Evolutionary conservation across 2,329 filamentous ascomycete genomes (phyloP).

Genomic region (Fusarium sp.): DNA sequence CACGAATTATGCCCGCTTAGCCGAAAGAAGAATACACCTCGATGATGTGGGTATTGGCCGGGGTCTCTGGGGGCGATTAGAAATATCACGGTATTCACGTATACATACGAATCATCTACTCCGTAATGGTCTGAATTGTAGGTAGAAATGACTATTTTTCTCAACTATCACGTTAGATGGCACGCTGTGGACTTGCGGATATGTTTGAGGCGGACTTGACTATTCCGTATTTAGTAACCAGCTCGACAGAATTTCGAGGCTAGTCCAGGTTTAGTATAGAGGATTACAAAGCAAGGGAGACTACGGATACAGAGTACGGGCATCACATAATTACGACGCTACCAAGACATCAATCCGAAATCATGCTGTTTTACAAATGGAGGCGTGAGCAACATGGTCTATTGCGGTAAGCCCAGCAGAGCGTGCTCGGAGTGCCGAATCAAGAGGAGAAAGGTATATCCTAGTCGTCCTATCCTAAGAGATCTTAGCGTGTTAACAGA

Average conservation of each 20-base stretch:
- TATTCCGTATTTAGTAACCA: not conserved
- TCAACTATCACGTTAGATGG: not conserved
- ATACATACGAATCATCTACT: rapidly evolving
- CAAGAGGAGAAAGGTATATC: not conserved
- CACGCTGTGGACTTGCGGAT: not conserved
- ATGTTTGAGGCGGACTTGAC: not conserved
- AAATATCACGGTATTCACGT: rapidly evolving
- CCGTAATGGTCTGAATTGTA: rapidly evolving
- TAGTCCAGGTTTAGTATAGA: not conserved
- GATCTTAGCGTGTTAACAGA: not conserved
- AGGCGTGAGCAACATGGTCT: not conserved
- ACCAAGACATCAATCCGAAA: not conserved
- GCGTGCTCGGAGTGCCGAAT: not conserved
- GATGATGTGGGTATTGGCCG: not conserved
- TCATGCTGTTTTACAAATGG: not conserved
- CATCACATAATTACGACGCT: not conserved
- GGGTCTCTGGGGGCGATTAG: not conserved
- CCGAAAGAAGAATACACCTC: not conserved
- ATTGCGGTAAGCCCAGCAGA: not conserved
- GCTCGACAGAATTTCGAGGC: not conserved
- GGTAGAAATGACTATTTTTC: not conserved
- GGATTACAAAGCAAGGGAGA: not conserved
- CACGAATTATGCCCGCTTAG: rapidly evolving
- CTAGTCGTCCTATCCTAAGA: rapidly evolving
- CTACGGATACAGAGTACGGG: no score